Percentiles rank a stretch among this genome's conserved stretches.
Evolutionary conservation across 495 filamentous ascomycete species (phyloP).

Genomic region (Penicillium crystallinum): DNA sequence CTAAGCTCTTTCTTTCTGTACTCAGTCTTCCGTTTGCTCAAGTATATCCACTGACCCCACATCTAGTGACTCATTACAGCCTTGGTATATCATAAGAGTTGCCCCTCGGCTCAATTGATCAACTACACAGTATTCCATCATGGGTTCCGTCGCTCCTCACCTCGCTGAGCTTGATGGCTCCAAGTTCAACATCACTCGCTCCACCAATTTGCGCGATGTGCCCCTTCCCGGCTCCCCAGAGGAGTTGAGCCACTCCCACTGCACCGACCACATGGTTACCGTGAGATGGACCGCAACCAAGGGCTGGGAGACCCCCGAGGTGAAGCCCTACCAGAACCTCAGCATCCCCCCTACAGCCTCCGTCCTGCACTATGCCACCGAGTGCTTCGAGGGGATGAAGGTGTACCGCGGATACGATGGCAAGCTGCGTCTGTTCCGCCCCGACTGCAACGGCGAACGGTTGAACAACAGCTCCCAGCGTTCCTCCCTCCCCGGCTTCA

Average conservation of each 20-base stretch:
- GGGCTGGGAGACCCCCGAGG: slow-evolving; percentile 75
- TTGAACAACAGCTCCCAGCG: slow-evolving; percentile 66
- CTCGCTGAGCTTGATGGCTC: slow-evolving; percentile 63
- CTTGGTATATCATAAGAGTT: not conserved
- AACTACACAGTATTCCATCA: slow-evolving; percentile 14
- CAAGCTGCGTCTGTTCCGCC: slow-evolving; percentile 79
- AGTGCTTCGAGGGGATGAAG: slow-evolving; percentile 91
- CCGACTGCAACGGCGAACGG: slow-evolving; percentile 68
- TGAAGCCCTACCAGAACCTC: slow-evolving; percentile 76
- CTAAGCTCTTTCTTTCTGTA: not conserved
- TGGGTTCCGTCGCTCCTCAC: slow-evolving; percentile 33
- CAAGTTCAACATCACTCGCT: slow-evolving; percentile 62
- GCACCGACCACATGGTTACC: slow-evolving; percentile 90
- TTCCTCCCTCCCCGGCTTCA: slow-evolving; percentile 73
- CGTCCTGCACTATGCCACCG: slow-evolving; percentile 85
- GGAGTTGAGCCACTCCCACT: slow-evolving; percentile 50
- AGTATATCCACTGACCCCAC: not conserved
- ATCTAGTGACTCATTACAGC: slow-evolving; percentile 14
- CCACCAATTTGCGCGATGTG: slow-evolving; percentile 60
- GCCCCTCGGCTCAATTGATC: not conserved
- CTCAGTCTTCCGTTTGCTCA: too few species aligned
- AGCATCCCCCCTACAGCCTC: slow-evolving; percentile 78
- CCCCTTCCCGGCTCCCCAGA: slow-evolving; percentile 55
- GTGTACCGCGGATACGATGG: slow-evolving; percentile 79
- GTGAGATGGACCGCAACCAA: slow-evolving; percentile 57